These are phyloP conservation scores for Penicillium desertorum DNA, from an alignment of 495 filamentous ascomycete genomes.

Conservation along the genomic window DNA sequence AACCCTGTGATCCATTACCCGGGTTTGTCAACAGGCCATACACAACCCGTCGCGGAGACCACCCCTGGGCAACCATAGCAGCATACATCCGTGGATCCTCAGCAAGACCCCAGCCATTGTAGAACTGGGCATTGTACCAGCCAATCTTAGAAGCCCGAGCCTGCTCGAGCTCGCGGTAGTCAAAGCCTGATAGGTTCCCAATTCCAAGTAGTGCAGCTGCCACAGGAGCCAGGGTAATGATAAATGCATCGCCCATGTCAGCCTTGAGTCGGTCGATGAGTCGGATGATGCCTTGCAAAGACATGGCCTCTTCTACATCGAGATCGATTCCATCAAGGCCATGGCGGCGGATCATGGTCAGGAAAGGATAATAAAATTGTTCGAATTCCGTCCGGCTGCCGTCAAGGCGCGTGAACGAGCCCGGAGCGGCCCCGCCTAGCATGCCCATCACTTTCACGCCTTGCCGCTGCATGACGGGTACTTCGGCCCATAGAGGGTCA, in stretches of 20 bases:
- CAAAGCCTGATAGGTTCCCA: constrained; percentile 71
- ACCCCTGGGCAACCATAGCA: constrained; percentile 61
- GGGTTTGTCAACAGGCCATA: constrained; percentile 71
- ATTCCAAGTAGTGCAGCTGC: constrained; percentile 63
- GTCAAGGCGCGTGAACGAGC: constrained; percentile 68
- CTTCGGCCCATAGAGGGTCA: constrained; percentile 66
- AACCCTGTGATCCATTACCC: constrained; percentile 61
- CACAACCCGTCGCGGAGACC: constrained; percentile 64
- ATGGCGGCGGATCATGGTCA: constrained; percentile 55
- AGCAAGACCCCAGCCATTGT: constrained; percentile 74
- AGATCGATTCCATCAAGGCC: constrained; percentile 73
- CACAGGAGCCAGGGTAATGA: constrained; percentile 78
- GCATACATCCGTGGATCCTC: constrained; percentile 61
- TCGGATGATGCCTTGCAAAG: constrained; percentile 63
- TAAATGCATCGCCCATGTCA: constrained; percentile 69
- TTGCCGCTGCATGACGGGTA: constrained; percentile 58
- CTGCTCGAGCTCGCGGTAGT: constrained; percentile 64
- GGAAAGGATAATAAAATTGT: constrained; percentile 63
- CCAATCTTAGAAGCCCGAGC: constrained; percentile 62
- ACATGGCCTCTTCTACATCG: constrained; percentile 81
- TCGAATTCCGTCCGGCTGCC: constrained; percentile 57
- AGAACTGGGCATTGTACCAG: constrained; percentile 87
- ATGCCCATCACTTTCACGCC: constrained; percentile 77
- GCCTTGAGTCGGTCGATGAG: constrained; percentile 68
- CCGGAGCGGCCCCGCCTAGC: constrained; percentile 76